Evolutionary conservation across 129 eudicot species (phyloP).

Genomic region (Gnaphalium uliginosum): DNA sequence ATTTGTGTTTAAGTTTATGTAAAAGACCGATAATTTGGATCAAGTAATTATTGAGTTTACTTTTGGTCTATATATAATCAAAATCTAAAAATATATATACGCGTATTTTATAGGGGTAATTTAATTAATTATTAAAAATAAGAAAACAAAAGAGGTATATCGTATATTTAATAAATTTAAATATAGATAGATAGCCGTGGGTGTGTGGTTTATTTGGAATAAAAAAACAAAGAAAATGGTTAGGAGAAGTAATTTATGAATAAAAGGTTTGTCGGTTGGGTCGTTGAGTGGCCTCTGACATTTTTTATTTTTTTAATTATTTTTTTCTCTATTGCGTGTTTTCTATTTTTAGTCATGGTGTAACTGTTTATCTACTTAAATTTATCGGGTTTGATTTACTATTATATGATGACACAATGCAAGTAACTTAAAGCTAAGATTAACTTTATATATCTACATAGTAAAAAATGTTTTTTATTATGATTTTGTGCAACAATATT

Average conservation of each 20-base stretch:
- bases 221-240: background rate
- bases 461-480: background rate
- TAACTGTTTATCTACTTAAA: background rate
- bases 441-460: background rate
- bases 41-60: too few species aligned
- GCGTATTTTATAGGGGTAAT: too few species aligned
- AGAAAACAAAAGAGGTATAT: background rate
- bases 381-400: background rate
- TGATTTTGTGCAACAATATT: too few species aligned
- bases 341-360: background rate
- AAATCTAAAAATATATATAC: too few species aligned
- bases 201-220: conserved; percentile 16
- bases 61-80: too few species aligned
- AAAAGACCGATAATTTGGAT: too few species aligned
- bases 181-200: background rate
- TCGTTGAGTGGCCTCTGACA: background rate
- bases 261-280: conserved; percentile 33
- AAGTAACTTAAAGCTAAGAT: too few species aligned
- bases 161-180: background rate
- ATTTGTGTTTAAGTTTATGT: too few species aligned
- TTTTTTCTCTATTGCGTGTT: background rate
- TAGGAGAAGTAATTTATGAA: conserved; percentile 27
- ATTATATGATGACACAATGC: too few species aligned
- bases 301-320: background rate
- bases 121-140: background rate